These are phyloP conservation scores for Besnoitia besnoiti DNA, from an alignment of 169 alveolate genomes.

Conservation along the genomic window DNA sequence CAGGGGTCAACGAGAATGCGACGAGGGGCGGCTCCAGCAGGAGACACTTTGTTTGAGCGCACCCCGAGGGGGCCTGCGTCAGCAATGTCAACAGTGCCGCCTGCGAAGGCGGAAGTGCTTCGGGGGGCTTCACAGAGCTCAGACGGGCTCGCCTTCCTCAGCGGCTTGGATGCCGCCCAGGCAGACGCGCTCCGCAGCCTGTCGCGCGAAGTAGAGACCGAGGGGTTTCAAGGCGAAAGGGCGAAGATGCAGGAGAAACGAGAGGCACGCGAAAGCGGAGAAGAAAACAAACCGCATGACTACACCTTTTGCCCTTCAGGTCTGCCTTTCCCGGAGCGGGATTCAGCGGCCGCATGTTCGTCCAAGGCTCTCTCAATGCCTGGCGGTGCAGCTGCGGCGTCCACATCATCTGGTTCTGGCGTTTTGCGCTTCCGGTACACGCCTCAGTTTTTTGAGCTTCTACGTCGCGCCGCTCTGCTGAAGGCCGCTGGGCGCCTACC, in stretches of 20 bases:
- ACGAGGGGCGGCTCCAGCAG: too few relatives aligned
- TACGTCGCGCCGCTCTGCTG: background rate
- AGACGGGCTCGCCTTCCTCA: background rate
- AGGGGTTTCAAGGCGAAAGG: background rate
- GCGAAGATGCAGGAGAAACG: background rate
- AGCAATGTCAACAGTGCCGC: too few relatives aligned
- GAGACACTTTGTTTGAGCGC: too few relatives aligned
- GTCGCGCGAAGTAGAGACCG: background rate
- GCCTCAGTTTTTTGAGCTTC: background rate
- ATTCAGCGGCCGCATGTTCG: too few relatives aligned
- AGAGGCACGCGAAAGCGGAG: background rate
- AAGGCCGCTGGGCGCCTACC: background rate
- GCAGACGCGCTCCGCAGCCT: background rate
- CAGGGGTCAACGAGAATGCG: too few relatives aligned
- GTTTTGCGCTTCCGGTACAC: slow-evolving; percentile 18
- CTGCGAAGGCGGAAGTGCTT: too few relatives aligned
- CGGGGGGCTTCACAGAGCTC: too few relatives aligned
- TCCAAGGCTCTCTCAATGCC: too few relatives aligned
- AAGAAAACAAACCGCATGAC: background rate
- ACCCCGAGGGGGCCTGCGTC: too few relatives aligned
- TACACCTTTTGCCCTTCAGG: background rate
- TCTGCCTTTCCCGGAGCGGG: too few relatives aligned
- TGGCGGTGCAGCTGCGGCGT: background rate
- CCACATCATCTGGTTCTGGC: background rate
- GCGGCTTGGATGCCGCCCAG: background rate